phyloP scores from a whole-genome alignment of 1,284 basidiomycete species.

The Pseudozyma tsukubaensis region DNA sequence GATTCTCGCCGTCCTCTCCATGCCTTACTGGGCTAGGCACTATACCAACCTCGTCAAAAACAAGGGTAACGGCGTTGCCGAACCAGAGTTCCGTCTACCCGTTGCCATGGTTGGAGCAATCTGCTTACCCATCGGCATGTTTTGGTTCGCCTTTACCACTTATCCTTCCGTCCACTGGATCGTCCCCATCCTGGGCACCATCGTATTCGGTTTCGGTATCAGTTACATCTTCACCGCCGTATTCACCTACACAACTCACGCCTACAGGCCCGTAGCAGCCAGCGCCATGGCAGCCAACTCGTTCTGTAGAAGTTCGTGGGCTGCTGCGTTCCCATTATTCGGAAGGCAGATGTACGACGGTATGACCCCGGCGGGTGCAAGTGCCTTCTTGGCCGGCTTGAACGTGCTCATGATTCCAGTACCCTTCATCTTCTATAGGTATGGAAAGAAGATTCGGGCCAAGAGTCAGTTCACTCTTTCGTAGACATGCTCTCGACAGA shows the following conservation, averaged over 20 bases:
- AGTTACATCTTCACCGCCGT: constrained; percentile 45
- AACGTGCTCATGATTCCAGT: constrained; percentile 54
- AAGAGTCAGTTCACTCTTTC: constrained; percentile 44
- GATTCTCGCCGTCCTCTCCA: constrained; percentile 44
- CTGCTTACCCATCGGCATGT: constrained; percentile 48
- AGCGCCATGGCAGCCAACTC: constrained; percentile 54
- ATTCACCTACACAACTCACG: constrained; percentile 49
- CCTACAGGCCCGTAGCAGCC: constrained; percentile 52
- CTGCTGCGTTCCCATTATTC: constrained; percentile 46
- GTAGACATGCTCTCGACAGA: background rate
- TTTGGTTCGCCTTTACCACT: constrained; percentile 55
- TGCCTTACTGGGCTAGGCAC: constrained; percentile 70
- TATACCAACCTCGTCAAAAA: constrained; percentile 72
- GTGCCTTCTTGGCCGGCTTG: constrained; percentile 43
- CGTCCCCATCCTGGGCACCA: constrained; percentile 47
- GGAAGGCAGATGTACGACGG: constrained; percentile 48
- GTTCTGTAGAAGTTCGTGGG: constrained; percentile 46
- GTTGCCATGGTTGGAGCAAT: constrained; percentile 49
- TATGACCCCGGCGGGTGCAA: constrained; percentile 33
- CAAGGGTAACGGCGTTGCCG: constrained; percentile 70
- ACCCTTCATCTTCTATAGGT: constrained; percentile 52
- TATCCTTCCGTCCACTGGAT: constrained; percentile 55
- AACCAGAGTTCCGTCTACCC: constrained; percentile 57
- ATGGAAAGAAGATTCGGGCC: constrained; percentile 49
- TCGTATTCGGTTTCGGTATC: constrained; percentile 48